Evolutionary conservation across 805 yeast genomes (phyloP).

Genomic region (Cyberlindnera mrakii): DNA sequence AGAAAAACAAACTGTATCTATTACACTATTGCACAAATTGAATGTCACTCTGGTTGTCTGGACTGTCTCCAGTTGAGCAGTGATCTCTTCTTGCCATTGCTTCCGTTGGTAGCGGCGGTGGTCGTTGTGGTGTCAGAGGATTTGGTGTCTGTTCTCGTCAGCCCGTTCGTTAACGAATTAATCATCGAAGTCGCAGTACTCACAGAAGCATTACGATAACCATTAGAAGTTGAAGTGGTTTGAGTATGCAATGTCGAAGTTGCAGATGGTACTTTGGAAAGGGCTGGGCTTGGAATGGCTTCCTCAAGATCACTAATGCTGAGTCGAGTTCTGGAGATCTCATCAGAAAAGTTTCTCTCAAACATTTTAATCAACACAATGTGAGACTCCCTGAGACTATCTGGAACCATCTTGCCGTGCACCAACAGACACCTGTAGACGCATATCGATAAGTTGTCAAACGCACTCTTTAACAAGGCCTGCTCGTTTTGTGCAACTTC

Average conservation of each 20-base stretch:
- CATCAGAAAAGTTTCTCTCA: slow-evolving; percentile 60
- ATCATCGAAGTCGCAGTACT: slow-evolving; percentile 3
- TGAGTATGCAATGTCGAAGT: slow-evolving; percentile 4
- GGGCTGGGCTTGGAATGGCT: slow-evolving; percentile 13
- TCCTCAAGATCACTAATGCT: slow-evolving; percentile 21
- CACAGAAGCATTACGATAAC: background rate
- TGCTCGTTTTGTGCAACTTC: slow-evolving; percentile 25
- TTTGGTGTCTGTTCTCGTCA: slow-evolving; percentile 22
- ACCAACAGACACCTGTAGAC: slow-evolving; percentile 60
- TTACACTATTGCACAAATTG: background rate
- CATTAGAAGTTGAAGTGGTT: background rate
- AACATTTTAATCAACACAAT: slow-evolving; percentile 56
- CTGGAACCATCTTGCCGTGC: slow-evolving; percentile 61
- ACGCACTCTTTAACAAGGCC: slow-evolving; percentile 34
- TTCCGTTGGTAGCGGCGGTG: slow-evolving; percentile 8
- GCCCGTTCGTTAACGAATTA: slow-evolving; percentile 7
- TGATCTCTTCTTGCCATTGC: slow-evolving; percentile 23
- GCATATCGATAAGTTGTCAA: slow-evolving; percentile 62
- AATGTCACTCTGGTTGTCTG: slow-evolving; percentile 7
- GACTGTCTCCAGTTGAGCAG: slow-evolving; percentile 30
- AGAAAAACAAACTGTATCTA: no score
- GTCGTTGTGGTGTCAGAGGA: slow-evolving; percentile 22
- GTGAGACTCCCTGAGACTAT: slow-evolving; percentile 55
- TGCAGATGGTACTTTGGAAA: slow-evolving; percentile 16
- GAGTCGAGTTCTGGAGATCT: slow-evolving; percentile 39